Conservation (phyloP, 805 yeast species). For the Cyberlindnera misumaiensis region DNA sequence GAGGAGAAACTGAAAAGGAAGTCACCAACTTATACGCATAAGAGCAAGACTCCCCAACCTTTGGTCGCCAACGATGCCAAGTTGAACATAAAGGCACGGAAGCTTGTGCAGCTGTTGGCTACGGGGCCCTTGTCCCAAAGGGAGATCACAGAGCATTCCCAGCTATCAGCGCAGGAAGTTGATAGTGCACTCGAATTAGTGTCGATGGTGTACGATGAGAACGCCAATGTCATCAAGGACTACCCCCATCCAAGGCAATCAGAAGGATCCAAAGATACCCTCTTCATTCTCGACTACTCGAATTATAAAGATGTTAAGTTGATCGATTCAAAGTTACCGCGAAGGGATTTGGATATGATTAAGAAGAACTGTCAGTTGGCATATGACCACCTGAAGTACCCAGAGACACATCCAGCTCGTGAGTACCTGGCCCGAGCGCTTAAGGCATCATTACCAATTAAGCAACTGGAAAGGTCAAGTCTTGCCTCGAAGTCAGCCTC, state of each 20-base stretch:
- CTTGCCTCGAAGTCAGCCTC: neutral
- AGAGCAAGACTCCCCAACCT: neutral
- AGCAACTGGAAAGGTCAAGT: neutral
- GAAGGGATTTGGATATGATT: slow-evolving; percentile 5
- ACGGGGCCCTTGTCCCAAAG: slow-evolving; percentile 37
- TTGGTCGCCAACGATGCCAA: slow-evolving; percentile 1
- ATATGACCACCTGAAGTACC: slow-evolving; percentile 14
- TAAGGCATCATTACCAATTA: neutral
- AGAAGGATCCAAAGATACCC: slow-evolving; percentile 19
- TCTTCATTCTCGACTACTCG: slow-evolving; percentile 31
- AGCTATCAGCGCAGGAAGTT: slow-evolving; percentile 23
- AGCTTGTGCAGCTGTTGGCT: slow-evolving; percentile 39
- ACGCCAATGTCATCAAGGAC: slow-evolving; percentile 17
- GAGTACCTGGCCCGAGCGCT: neutral
- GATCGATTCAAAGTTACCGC: slow-evolving; percentile 8
- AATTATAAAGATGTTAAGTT: slow-evolving; percentile 25
- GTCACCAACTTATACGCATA: slow-evolving; percentile 1
- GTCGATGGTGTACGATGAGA: slow-evolving; percentile 26
- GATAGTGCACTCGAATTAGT: slow-evolving; percentile 20
- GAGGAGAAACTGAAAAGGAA: neutral
- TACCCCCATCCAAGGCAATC: slow-evolving; percentile 25
- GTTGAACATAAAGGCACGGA: slow-evolving; percentile 21
- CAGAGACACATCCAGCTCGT: slow-evolving; percentile 15
- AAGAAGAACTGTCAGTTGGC: slow-evolving; percentile 13
- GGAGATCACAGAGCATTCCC: slow-evolving; percentile 26